phyloP scores from a whole-genome alignment of 345 rosid species.

The Bruguiera sexangula region DNA sequence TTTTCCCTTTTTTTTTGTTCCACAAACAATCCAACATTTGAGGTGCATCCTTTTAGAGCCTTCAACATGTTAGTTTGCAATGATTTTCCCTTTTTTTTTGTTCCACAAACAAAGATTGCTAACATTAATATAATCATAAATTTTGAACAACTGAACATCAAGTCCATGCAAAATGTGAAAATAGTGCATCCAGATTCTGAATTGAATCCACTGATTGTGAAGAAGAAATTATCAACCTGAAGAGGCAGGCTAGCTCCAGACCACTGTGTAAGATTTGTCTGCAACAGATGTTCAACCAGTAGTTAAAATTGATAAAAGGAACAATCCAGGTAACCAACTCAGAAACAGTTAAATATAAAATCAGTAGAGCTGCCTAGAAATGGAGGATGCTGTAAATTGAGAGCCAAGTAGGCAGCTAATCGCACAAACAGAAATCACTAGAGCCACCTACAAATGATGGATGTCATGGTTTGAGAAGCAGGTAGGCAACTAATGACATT shows the following conservation, averaged over 20 bases:
- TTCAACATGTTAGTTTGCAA: background rate
- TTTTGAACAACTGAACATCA: too few relatives aligned
- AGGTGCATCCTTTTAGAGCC: background rate
- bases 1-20: background rate
- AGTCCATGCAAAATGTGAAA: too few relatives aligned
- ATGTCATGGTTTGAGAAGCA: too few relatives aligned
- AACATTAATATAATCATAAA: too few relatives aligned
- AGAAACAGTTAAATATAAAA: background rate
- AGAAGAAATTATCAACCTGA: constrained; percentile 50
- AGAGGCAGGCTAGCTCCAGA: constrained; percentile 96
- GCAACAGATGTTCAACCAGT: constrained; percentile 37
- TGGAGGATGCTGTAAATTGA: constrained; percentile 2
- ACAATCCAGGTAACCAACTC: constrained; percentile 8
- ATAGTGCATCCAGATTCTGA: background rate
- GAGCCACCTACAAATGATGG: too few relatives aligned
- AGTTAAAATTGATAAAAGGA: constrained; percentile 1
- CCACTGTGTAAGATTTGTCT: constrained; percentile 94
- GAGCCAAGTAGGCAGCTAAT: background rate
- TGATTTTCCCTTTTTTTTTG: background rate
- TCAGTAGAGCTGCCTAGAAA: constrained; percentile 1
- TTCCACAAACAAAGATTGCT: too few relatives aligned
- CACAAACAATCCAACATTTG: background rate
- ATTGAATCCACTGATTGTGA: background rate
- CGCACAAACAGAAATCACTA: background rate
- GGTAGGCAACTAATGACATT: background rate